A percentile compares a stretch with the other conserved stretches of the same genome.
Evolutionary conservation across 139 green algal species (phyloP).

Genomic region (Tetraselmis chui): DNA sequence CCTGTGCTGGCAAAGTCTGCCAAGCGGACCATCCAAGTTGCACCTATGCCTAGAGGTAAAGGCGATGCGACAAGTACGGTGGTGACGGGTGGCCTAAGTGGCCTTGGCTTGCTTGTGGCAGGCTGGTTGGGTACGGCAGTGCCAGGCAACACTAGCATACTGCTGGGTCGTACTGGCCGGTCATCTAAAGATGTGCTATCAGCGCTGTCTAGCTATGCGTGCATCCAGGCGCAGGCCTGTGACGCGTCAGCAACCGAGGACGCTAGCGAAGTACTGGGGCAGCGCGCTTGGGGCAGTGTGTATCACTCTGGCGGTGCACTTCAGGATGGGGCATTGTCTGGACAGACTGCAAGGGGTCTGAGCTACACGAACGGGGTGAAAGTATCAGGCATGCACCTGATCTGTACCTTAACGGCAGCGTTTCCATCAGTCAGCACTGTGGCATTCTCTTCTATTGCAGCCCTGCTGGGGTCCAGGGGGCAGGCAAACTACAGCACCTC

Average conservation of each 20-base stretch:
- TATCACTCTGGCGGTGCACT: not conserved
- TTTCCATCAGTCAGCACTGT: slow-evolving; percentile 17
- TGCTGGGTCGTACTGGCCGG: not conserved
- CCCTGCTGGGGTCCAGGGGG: slow-evolving; percentile 68
- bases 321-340: not conserved
- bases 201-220: not conserved
- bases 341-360: not conserved
- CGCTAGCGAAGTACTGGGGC: not conserved
- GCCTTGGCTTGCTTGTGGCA: not conserved
- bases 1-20: not conserved
- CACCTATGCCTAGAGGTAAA: not conserved
- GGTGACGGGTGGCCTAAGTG: not conserved
- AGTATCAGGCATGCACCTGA: not conserved
- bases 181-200: not conserved
- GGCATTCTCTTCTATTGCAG: slow-evolving; percentile 75
- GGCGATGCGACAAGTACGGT: not conserved
- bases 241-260: not conserved
- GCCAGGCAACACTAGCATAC: not conserved
- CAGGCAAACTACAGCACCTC: slow-evolving; percentile 74
- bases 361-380: not conserved
- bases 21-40: not conserved
- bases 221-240: not conserved
- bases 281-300: not conserved
- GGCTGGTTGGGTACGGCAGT: not conserved
- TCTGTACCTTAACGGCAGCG: not conserved